Conservation (phyloP, 352 stramenopile genomes). For the Phytophthora multivora region DNA sequence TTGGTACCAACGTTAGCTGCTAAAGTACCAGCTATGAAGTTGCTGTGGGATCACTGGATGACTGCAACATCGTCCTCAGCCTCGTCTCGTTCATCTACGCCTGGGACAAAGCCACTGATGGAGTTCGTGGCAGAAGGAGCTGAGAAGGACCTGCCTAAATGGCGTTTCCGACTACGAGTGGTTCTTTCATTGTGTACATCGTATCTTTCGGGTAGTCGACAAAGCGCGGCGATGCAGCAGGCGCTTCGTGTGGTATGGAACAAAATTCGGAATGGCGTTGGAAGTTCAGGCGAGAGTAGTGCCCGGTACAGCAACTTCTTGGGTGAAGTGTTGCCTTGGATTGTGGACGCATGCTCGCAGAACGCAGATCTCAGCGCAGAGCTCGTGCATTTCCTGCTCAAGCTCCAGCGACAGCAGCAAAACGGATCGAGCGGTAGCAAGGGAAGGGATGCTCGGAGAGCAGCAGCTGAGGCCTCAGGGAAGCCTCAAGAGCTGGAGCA, state of each 20-base stretch:
- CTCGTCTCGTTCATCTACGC: constrained; percentile 25
- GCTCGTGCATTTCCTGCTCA: constrained; percentile 70
- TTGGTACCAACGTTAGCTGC: constrained; percentile 41
- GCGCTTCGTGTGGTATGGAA: constrained; percentile 65
- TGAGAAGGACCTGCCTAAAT: constrained; percentile 59
- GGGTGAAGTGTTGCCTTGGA: constrained; percentile 48
- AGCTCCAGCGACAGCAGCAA: constrained; percentile 61
- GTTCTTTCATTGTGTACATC: constrained; percentile 56
- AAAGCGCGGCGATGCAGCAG: constrained; percentile 50
- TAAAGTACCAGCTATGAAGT: constrained; percentile 45
- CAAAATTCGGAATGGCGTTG: constrained; percentile 51
- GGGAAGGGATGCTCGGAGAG: constrained; percentile 15
- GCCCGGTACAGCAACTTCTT: constrained; percentile 41
- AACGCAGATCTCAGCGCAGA: constrained; percentile 62
- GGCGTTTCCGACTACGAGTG: constrained; percentile 55
- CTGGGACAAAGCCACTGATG: constrained; percentile 45
- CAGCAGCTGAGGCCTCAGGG: constrained; percentile 13
- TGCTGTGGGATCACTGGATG: constrained; percentile 68
- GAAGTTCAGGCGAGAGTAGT: constrained; percentile 31
- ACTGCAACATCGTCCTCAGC: constrained; percentile 20
- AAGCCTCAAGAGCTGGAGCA: constrained; percentile 43
- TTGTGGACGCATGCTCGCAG: constrained; percentile 50
- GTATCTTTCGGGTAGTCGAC: constrained; percentile 40
- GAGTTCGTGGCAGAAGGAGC: constrained; percentile 53
- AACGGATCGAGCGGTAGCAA: constrained; percentile 21